These are phyloP conservation scores for Smallanthus sonchifolius DNA, from an alignment of 129 eudicot species.

Conservation along the genomic window DNA sequence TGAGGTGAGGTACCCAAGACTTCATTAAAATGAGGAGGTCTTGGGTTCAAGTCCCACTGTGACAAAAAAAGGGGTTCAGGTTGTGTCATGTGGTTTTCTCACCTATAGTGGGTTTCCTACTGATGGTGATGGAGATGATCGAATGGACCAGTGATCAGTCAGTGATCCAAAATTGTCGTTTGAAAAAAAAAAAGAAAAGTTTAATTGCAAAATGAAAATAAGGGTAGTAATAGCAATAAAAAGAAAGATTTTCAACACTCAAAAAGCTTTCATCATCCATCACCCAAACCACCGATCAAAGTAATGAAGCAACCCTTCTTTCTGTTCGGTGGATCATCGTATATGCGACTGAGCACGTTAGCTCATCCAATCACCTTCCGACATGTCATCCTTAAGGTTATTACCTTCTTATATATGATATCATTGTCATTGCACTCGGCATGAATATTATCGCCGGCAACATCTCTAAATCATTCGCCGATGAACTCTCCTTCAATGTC, in stretches of 20 bases:
- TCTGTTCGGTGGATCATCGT: background rate
- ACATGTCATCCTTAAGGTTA: background rate
- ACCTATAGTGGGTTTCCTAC: too few relatives aligned
- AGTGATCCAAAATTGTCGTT: too few relatives aligned
- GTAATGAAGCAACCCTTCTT: background rate
- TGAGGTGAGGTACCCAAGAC: too few relatives aligned
- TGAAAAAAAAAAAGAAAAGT: background rate
- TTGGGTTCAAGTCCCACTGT: too few relatives aligned
- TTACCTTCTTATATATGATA: background rate
- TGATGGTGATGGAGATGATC: too few relatives aligned
- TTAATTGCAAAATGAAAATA: background rate
- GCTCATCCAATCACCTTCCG: background rate
- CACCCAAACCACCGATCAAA: background rate
- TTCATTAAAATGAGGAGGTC: too few relatives aligned
- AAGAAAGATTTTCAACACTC: background rate
- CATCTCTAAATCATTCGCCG: too few relatives aligned
- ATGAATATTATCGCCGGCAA: background rate
- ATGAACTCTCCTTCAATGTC: background rate
- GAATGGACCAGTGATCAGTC: too few relatives aligned
- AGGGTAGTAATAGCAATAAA: background rate
- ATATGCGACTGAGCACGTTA: background rate
- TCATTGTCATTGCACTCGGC: background rate
- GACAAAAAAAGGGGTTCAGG: too few relatives aligned
- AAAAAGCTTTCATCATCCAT: background rate
- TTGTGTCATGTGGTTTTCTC: too few relatives aligned